Evolutionary conservation across 192 early-diverging fungal genomes (phyloP).

Genomic region (Mortierella alpina): DNA sequence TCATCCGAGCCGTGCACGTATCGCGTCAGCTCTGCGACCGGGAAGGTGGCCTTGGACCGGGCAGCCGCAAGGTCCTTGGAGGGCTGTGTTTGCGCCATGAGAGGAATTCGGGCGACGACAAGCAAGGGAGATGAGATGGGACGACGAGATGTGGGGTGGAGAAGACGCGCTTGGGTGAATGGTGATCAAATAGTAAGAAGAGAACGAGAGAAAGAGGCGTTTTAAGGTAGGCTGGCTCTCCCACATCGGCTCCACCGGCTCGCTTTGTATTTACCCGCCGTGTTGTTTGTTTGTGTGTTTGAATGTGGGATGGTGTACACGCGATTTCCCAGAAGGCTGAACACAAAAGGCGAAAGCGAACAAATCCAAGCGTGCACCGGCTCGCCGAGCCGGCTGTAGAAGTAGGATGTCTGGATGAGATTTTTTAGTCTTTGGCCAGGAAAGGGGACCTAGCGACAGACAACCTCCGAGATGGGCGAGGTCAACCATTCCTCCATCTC

Average conservation of each 20-base stretch:
- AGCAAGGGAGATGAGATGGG: neutral
- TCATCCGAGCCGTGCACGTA: slow-evolving; percentile 49
- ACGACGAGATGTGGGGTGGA: neutral
- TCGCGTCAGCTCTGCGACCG: slow-evolving; percentile 37
- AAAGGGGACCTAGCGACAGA: slow-evolving; percentile 25
- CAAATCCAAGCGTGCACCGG: no score
- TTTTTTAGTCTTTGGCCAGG: no score
- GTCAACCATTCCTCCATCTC: slow-evolving; percentile 53
- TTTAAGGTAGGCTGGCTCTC: no score
- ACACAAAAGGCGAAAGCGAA: no score
- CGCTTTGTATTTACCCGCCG: neutral
- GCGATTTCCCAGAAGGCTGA: no score
- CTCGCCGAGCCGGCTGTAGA: no score
- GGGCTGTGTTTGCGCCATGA: slow-evolving; percentile 27
- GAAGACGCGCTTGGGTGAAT: neutral
- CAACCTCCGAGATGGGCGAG: slow-evolving; percentile 29
- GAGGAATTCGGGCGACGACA: neutral
- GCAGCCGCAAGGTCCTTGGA: slow-evolving; percentile 47
- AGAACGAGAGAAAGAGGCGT: neutral
- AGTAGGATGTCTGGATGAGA: no score
- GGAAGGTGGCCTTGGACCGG: slow-evolving; percentile 38
- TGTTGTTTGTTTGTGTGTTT: no score
- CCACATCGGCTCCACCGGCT: neutral
- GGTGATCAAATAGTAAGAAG: slow-evolving; percentile 5
- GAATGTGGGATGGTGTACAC: no score